Evolutionary conservation across 2,329 filamentous ascomycete genomes (phyloP), one percentile per base, ranked within the genome.

Genomic region (Bipolaris bicolor): DNA sequence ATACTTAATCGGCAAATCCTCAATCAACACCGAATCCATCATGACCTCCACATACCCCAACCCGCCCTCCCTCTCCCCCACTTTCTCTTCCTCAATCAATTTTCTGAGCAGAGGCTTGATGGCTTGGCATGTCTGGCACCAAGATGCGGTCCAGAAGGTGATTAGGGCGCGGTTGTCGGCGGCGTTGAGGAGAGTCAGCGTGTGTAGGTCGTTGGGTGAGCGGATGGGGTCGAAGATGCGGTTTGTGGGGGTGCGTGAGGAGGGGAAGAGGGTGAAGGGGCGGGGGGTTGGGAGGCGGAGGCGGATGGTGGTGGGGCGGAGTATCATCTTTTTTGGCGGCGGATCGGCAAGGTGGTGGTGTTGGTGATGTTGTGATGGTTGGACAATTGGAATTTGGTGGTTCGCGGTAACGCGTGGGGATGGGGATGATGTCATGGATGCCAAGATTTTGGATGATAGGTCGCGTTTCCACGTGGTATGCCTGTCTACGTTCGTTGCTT

Each of bases 141-240:
- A 83, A 3, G 77, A 77, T 2, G 82, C 79, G 39, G 76, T 81
- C 81, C 81, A 84, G 10, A 83, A 68, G 0, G 82, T 83, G 43
- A 83, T 76, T 0, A 84, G 67, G 0, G 81, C 75, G 7, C 73
- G 71, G 40, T 79, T 76, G 11, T 71, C 76, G 61, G 76, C 78
- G 9, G 81, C 77, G 15, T 79, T 81, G 58, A 81, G 76, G 46
- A 83, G 74, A 6, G 78, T 78, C 7, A 83, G 77, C 5, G 76
- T 81, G 52, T 80, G 74, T 10, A 83, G 73, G 57, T 83, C 81
- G 34, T 78, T 72, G 48, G 81, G 79, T 31, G 70, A 74, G 50
- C 82, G 80, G 45, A 83, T 66, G n/a, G 76, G 78, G 48, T 69
- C 68, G 64, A 71, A 76, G 56, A 75, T 61, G 60, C 73, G 72